Conservation (phyloP, 2,329 filamentous ascomycete species). For the Colletotrichum shisoi region DNA sequence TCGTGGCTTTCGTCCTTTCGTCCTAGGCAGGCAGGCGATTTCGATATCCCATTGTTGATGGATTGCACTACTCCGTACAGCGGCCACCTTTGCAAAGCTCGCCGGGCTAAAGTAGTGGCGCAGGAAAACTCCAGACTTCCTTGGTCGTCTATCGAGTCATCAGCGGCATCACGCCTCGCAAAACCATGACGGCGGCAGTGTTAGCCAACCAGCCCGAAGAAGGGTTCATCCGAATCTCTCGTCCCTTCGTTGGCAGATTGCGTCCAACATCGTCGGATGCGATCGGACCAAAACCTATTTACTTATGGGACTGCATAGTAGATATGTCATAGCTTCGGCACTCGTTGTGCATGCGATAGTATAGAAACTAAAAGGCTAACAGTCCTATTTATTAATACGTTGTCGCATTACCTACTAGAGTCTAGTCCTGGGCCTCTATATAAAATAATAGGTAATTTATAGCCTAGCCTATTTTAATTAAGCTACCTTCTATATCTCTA, state of each 20-base stretch:
- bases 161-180: constrained; percentile 15
- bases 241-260: constrained; percentile 1
- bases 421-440: background rate
- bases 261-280: background rate
- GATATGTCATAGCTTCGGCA: constrained; percentile 15
- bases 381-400: background rate
- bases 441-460: too few relatives aligned
- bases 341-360: background rate
- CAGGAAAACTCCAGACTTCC: constrained; percentile 19
- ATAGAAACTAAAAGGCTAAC: background rate
- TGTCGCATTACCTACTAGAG: background rate
- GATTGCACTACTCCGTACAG: background rate
- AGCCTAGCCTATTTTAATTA: too few relatives aligned
- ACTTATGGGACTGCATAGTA: background rate
- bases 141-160: background rate
- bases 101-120: constrained; percentile 1
- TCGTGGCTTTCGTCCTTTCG: background rate
- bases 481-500: too few relatives aligned
- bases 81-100: constrained; percentile 1
- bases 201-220: constrained; percentile 4
- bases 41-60: constrained; percentile 4
- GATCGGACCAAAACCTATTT: background rate
- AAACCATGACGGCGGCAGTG: constrained; percentile 19
- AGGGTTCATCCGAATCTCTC: constrained; percentile 7
- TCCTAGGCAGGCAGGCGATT: background rate